Evolutionary conservation across 371 early-diverging fungal species (phyloP).

Genomic region (Saksenaea vasiformis): DNA sequence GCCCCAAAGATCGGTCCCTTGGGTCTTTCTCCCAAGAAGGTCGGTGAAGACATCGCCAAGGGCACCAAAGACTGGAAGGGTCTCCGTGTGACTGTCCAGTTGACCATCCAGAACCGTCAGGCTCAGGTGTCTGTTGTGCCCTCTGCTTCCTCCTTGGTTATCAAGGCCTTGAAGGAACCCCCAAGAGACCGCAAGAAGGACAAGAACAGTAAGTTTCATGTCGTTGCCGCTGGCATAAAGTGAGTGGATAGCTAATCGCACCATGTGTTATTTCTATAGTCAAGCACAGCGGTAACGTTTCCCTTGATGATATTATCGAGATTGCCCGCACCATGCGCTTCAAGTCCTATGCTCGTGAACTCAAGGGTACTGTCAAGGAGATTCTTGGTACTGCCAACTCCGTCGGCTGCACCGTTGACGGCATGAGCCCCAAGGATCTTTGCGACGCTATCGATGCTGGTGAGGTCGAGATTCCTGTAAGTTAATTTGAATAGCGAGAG

Average conservation of each 20-base stretch:
- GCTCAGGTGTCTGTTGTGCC: constrained; percentile 98
- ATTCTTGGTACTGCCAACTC: constrained; percentile 98
- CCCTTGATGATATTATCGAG: constrained; percentile 92
- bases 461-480: constrained; percentile 88
- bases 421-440: constrained; percentile 52
- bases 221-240: not conserved
- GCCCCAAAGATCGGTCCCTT: constrained; percentile 99
- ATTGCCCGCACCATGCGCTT: constrained; percentile 95
- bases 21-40: constrained; percentile 99
- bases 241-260: not conserved
- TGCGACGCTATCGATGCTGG: constrained; percentile 64
- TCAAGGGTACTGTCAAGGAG: constrained; percentile 97
- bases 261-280: constrained; percentile 26
- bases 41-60: constrained; percentile 99
- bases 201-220: constrained; percentile 79
- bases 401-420: constrained; percentile 93
- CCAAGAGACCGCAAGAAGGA: constrained; percentile 99
- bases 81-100: constrained; percentile 96
- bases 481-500: not conserved
- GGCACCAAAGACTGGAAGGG: constrained; percentile 99
- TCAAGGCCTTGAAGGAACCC: constrained; percentile 99
- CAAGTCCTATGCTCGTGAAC: constrained; percentile 89
- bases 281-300: constrained; percentile 93
- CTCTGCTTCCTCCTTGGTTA: constrained; percentile 97
- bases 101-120: constrained; percentile 99